A percentile compares a stretch with the other conserved stretches of the same genome.
Evolutionary conservation across 768 basidiomycete species (phyloP).

Genomic region (Pseudohyphozyma bogoriensis): DNA sequence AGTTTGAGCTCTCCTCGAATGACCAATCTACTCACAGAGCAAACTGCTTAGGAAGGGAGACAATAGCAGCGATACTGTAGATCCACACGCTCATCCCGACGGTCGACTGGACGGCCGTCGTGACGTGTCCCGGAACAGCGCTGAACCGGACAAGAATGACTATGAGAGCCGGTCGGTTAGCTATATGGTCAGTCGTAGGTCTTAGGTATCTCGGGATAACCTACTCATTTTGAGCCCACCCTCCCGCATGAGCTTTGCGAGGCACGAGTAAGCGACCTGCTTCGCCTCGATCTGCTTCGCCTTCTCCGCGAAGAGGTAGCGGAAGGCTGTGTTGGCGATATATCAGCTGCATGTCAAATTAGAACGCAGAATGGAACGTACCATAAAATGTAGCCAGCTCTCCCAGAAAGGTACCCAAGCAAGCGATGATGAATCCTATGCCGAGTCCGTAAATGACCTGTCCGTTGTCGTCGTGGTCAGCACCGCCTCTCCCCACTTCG

Average conservation of each 20-base stretch:
- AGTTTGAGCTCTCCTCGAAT: background rate
- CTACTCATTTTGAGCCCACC: constrained; percentile 22
- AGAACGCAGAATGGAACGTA: constrained; percentile 20
- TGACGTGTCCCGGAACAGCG: constrained; percentile 15
- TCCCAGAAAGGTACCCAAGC: constrained; percentile 10
- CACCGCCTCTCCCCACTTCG: constrained; percentile 10
- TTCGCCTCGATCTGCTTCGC: constrained; percentile 19
- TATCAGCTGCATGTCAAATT: too few relatives aligned
- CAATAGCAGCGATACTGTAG: constrained; percentile 16
- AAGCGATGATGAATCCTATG: constrained; percentile 10
- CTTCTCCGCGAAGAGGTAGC: constrained; percentile 5
- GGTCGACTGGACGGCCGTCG: constrained; percentile 26
- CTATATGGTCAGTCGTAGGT: too few relatives aligned
- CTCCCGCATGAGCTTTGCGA: constrained; percentile 22
- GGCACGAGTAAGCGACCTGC: constrained; percentile 20
- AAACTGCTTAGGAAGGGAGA: constrained; percentile 24
- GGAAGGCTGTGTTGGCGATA: too few relatives aligned
- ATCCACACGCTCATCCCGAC: constrained; percentile 17
- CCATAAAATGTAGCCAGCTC: constrained; percentile 6
- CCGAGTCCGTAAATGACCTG: constrained; percentile 22
- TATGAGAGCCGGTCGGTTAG: too few relatives aligned
- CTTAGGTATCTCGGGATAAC: background rate
- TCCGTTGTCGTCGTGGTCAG: too few relatives aligned
- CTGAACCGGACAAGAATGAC: background rate
- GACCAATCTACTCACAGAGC: background rate